Evolutionary conservation across 2,329 filamentous ascomycete genomes (phyloP).

Genomic region (Acrocalymma vagum): DNA sequence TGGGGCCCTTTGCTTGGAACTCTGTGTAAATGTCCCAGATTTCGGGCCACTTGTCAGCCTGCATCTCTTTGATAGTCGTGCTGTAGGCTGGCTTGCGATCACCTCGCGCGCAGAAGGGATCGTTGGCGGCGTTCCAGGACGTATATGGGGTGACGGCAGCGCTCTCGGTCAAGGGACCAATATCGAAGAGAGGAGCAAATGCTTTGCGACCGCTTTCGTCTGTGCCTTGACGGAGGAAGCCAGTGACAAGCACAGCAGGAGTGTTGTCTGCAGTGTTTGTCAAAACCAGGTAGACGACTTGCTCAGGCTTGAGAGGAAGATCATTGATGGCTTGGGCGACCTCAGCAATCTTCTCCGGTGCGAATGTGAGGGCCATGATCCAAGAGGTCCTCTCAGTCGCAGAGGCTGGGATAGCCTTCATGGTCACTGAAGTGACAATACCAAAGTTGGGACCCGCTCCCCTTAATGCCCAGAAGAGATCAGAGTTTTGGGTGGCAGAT

Average conservation of each 20-base stretch:
- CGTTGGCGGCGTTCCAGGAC: conserved; percentile 50
- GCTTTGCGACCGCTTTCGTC: conserved; percentile 38
- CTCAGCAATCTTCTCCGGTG: conserved; percentile 36
- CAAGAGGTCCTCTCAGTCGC: conserved; percentile 32
- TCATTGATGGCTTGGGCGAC: conserved; percentile 49
- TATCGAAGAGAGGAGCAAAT: conserved; percentile 46
- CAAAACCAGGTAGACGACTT: conserved; percentile 48
- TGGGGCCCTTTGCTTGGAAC: conserved; percentile 47
- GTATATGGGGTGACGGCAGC: conserved; percentile 44
- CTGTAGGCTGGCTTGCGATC: conserved; percentile 52
- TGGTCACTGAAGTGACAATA: conserved; percentile 45
- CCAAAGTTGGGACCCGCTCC: conserved; percentile 47
- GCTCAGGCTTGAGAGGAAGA: conserved; percentile 44
- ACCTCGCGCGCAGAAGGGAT: conserved; percentile 47
- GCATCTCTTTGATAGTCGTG: conserved; percentile 44
- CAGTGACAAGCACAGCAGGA: conserved; percentile 35
- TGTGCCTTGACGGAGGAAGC: conserved; percentile 44
- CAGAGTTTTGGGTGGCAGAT: conserved; percentile 26
- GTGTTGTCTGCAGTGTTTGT: conserved; percentile 31
- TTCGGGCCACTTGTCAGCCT: conserved; percentile 46
- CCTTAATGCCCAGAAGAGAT: conserved; percentile 49
- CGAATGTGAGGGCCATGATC: conserved; percentile 32
- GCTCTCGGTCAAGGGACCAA: conserved; percentile 34
- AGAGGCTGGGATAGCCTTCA: conserved; percentile 45
- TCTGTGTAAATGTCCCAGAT: conserved; percentile 50